Conservation (phyloP, 345 rosid species). For the Brassica incana region DNA sequence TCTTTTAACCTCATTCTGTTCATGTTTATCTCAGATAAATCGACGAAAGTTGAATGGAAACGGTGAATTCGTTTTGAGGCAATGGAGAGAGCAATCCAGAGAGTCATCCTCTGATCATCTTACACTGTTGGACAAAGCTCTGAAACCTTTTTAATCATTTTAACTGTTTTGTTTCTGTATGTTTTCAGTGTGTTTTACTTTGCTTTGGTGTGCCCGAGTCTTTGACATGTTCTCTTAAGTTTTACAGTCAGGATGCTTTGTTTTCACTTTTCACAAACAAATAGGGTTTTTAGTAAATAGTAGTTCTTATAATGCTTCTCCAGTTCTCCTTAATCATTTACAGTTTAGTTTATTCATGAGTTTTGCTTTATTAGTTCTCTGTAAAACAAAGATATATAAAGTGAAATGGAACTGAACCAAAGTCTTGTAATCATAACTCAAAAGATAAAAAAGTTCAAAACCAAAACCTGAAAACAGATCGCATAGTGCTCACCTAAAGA, state of each 20-base stretch:
- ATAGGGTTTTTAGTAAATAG: constrained; percentile 30
- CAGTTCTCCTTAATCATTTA: neutral
- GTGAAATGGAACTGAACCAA: neutral
- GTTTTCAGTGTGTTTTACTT: constrained; percentile 29
- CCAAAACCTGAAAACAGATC: neutral
- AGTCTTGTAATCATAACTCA: neutral
- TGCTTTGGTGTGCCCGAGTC: constrained; percentile 26
- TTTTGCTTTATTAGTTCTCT: neutral
- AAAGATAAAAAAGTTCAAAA: neutral
- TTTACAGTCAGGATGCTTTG: constrained; percentile 23
- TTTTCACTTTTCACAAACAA: constrained; percentile 11
- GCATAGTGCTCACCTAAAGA: neutral
- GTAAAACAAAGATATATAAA: neutral
- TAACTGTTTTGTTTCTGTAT: constrained; percentile 16
- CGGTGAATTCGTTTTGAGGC: constrained; percentile 49
- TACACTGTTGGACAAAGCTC: constrained; percentile 29
- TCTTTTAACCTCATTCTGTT: constrained; percentile 8
- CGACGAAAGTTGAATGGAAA: constrained; percentile 67
- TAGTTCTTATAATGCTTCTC: constrained; percentile 12
- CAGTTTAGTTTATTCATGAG: constrained; percentile 6
- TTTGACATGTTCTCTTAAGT: constrained; percentile 30
- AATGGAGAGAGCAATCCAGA: constrained; percentile 14
- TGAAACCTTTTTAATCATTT: constrained; percentile 21
- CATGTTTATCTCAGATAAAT: constrained; percentile 53
- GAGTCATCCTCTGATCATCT: constrained; percentile 25